phyloP scores from a whole-genome alignment of 192 early-diverging fungal species.

The Phlyctochytrium bullatum region DNA sequence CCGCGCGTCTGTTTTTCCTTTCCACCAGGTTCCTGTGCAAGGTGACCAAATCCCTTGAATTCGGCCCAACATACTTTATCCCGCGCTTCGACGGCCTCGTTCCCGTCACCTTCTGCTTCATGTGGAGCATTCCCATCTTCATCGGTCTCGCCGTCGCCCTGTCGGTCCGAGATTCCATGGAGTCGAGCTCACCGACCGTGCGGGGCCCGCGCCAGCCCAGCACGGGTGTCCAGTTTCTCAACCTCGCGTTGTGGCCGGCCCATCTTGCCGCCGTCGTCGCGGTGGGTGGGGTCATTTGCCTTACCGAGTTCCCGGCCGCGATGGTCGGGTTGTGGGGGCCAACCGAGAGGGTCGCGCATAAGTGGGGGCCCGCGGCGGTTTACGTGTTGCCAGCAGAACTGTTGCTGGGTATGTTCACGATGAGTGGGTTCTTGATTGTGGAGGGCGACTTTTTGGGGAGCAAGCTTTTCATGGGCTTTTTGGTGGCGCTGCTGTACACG shows the following conservation, averaged over 20 bases:
- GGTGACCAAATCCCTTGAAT: neutral
- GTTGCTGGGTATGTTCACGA: neutral
- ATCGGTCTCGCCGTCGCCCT: neutral
- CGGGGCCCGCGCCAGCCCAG: neutral
- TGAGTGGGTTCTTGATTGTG: neutral
- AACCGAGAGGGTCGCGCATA: neutral
- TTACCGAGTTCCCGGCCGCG: neutral
- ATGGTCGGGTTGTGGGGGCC: neutral
- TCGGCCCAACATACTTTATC: neutral
- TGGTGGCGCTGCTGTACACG: neutral
- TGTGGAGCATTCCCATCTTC: constrained; percentile 1
- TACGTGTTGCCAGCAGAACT: neutral
- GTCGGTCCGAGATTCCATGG: neutral
- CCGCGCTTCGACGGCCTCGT: neutral
- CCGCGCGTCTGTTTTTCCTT: too few relatives aligned
- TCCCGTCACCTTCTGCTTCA: neutral
- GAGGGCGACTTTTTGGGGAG: neutral
- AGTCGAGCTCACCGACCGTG: neutral
- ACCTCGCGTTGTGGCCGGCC: neutral
- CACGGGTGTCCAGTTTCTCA: neutral
- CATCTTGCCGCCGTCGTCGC: neutral
- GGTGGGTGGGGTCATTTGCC: neutral
- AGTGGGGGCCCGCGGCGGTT: neutral
- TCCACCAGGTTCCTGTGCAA: neutral
- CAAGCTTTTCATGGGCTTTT: neutral